A percentile compares a stretch with the other conserved stretches of the same genome.
phyloP scores from a whole-genome alignment of 306 rosid genomes.

The Quercus aquifolioides region DNA sequence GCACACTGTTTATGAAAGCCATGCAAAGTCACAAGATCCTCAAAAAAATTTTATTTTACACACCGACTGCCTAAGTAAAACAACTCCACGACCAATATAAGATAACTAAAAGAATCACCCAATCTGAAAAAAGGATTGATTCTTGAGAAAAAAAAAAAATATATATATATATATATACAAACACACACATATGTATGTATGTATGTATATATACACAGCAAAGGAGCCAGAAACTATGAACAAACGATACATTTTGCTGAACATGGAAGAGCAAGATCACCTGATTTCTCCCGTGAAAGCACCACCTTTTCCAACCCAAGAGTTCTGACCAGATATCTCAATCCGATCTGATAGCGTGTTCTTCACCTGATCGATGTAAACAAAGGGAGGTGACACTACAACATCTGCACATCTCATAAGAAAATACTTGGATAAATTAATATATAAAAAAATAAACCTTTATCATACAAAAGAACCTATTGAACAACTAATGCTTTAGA shows the following conservation, averaged over 20 bases:
- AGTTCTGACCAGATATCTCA: constrained; percentile 89
- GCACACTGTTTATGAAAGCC: not conserved
- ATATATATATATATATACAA: no score
- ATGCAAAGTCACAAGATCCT: not conserved
- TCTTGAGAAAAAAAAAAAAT: not conserved
- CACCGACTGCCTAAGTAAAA: not conserved
- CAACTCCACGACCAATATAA: not conserved
- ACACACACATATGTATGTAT: no score
- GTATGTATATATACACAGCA: not conserved
- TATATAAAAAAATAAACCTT: not conserved
- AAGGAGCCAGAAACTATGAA: not conserved
- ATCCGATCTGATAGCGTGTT: constrained; percentile 70
- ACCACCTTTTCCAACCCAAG: constrained; percentile 99
- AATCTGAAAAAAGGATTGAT: not conserved
- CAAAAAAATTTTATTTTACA: not conserved
- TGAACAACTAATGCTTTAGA: not conserved
- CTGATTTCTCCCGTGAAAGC: constrained; percentile 99
- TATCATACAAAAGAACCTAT: not conserved
- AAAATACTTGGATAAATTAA: not conserved
- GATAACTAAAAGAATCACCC: not conserved
- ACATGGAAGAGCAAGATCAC: constrained; percentile 40
- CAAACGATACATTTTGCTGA: not conserved
- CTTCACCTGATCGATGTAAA: constrained; percentile 86
- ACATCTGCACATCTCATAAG: constrained; percentile 61
- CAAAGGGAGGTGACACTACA: constrained; percentile 94